Base-by-base conservation (phyloP, 164 flowering plant genomes). In the Annona squamosa region DNA sequence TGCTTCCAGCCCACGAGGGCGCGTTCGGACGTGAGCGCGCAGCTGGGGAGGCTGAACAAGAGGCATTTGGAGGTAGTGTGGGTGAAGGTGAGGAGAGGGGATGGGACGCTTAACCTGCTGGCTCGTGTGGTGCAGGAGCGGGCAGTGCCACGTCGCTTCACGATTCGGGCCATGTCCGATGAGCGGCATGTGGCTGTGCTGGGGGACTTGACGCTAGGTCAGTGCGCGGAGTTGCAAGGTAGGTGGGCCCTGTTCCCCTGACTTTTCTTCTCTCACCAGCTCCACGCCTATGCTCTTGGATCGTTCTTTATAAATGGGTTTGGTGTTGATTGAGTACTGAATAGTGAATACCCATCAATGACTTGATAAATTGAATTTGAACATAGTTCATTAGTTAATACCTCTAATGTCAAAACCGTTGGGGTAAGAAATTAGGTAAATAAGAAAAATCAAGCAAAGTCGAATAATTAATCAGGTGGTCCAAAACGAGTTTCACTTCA, bases 141-240 rank as follows among this genome's bases (percentile, higher is more conserved):
- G 46, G 4, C 48, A 9, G 76, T 86, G n/a, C 85, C 81, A 46
- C 76, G 74, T 41, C 78, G 79, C 74, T 87, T 72, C 72, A 84
- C 86, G 1, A 77, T 87, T 47, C 62, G 81, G 57, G 89, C 88
- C 1, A 79, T 79, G 5, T 73, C 76, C 1, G 86, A 87, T 75
- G 83, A 85, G 16, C 79, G 86, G 44, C 89, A 89, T 74, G 82
- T 87, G 46, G 90, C 83, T 0, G 83, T 85, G 52, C 71, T 89
- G 47, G 88, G 76, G 12, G 87, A 89, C 70, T 77, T 87, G 73
- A 84, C 85, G 45, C 65, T 74, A 18, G 85, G 86, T 4, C 81
- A 86, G 61, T 89, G 92, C 77, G 45, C 63, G n/a, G 85, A 86
- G 67, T 76, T 89, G 9, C 90, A 89, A 63, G 92, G 87, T 85